Evolutionary conservation across 2,329 filamentous ascomycete genomes (phyloP).

Genomic region (Erysiphe pulchra): DNA sequence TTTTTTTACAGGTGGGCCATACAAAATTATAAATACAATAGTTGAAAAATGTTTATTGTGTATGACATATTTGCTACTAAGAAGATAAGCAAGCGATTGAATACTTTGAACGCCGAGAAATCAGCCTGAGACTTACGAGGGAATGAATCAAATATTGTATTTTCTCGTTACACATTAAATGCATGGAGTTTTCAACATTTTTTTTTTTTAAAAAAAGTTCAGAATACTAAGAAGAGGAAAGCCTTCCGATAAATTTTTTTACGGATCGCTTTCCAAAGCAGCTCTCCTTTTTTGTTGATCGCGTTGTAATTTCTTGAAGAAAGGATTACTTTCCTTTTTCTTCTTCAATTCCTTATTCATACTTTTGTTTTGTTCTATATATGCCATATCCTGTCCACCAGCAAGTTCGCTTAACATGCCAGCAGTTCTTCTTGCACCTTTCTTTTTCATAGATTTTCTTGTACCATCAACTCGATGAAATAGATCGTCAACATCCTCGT

Average conservation of each 20-base stretch:
- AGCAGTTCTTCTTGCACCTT: slow-evolving; percentile 50
- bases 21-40: no score
- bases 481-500: slow-evolving; percentile 25
- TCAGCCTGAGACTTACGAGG: no score
- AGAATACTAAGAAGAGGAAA: no score
- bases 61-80: no score
- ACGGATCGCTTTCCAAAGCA: slow-evolving; percentile 11
- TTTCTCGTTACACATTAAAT: no score
- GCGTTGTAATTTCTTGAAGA: slow-evolving; percentile 40
- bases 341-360: slow-evolving; percentile 41
- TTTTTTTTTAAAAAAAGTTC: no score
- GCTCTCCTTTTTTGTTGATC: slow-evolving; percentile 31
- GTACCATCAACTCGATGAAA: slow-evolving; percentile 17
- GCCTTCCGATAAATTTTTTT: neutral
- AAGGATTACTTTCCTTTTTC: slow-evolving; percentile 28
- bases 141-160: no score
- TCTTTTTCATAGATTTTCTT: slow-evolving; percentile 19
- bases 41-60: no score
- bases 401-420: slow-evolving; percentile 67
- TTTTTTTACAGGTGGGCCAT: no score
- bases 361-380: slow-evolving; percentile 57
- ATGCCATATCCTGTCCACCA: slow-evolving; percentile 94
- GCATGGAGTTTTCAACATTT: no score
- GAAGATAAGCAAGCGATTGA: no score
- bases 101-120: no score